These are phyloP conservation scores for Zizania latifolia DNA, from an alignment of 176 grass and related monocot species.

Conservation along the genomic window DNA sequence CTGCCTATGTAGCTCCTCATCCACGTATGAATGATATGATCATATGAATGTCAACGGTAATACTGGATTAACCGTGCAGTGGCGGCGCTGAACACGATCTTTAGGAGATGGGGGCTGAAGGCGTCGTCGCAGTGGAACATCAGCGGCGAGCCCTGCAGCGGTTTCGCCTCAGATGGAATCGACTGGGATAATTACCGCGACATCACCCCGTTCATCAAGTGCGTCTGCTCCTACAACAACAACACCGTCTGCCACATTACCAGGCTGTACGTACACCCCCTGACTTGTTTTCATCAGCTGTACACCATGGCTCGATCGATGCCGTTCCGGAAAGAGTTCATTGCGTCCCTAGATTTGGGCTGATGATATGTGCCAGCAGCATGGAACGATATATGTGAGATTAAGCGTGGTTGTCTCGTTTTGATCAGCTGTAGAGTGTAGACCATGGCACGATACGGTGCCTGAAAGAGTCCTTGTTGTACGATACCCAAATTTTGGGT, in stretches of 20 bases:
- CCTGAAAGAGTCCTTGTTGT: no score
- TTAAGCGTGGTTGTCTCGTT: no score
- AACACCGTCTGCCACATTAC: constrained; percentile 52
- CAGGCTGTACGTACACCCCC: constrained; percentile 36
- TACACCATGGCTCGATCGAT: no score
- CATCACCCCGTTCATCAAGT: not conserved
- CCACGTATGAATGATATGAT: no score
- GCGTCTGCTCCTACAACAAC: constrained; percentile 38
- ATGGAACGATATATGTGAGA: no score
- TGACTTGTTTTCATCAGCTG: no score
- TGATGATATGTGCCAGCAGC: no score
- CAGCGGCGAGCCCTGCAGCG: not conserved
- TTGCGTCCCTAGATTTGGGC: no score
- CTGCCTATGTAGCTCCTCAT: not conserved
- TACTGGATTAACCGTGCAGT: not conserved
- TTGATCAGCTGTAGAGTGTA: no score
- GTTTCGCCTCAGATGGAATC: not conserved
- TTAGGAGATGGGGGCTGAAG: not conserved
- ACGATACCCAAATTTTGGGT: no score
- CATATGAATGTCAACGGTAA: not conserved
- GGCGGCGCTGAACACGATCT: not conserved
- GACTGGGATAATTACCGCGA: not conserved
- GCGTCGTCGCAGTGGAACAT: not conserved
- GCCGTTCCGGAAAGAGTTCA: no score
- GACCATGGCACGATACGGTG: no score